phyloP scores from a whole-genome alignment of 108 stramenopile species.

The Cyclotella cryptica region DNA sequence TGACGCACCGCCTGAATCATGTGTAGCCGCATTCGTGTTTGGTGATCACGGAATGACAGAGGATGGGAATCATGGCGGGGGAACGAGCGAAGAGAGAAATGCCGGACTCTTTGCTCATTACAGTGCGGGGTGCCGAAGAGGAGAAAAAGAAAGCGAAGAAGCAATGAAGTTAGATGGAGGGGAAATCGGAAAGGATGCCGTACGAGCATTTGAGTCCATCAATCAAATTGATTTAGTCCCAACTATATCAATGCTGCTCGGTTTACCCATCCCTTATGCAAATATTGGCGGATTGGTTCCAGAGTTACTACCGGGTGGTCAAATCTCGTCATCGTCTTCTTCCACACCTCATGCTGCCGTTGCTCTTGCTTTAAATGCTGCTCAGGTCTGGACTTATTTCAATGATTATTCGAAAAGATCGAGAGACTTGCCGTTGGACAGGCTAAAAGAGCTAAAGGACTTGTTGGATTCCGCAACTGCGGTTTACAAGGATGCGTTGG shows the following conservation, averaged over 20 bases:
- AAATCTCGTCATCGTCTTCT: not conserved
- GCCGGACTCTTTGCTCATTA: constrained; percentile 94
- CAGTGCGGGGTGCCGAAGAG: constrained; percentile 69
- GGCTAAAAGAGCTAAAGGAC: constrained; percentile 61
- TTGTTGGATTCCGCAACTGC: constrained; percentile 66
- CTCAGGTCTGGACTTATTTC: constrained; percentile 87
- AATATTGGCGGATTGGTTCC: constrained; percentile 92
- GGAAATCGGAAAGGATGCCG: constrained; percentile 29
- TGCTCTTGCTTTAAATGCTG: constrained; percentile 86
- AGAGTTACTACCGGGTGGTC: constrained; percentile 62
- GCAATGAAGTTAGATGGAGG: constrained; percentile 13
- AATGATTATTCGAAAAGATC: constrained; percentile 72
- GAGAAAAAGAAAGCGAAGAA: constrained; percentile 21
- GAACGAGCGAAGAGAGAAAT: constrained; percentile 91
- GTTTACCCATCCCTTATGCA: constrained; percentile 95
- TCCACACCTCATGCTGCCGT: constrained; percentile 57
- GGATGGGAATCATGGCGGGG: constrained; percentile 98
- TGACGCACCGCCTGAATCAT: constrained; percentile 61
- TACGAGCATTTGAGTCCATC: constrained; percentile 38
- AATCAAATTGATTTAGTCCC: constrained; percentile 96
- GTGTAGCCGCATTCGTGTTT: constrained; percentile 74
- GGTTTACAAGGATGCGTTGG: constrained; percentile 62
- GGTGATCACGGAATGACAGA: constrained; percentile 99
- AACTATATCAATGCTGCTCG: constrained; percentile 88
- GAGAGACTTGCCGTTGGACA: constrained; percentile 61